Base-by-base conservation (phyloP, 2,329 filamentous ascomycete genomes). In the Emmonsiellopsis sp. region DNA sequence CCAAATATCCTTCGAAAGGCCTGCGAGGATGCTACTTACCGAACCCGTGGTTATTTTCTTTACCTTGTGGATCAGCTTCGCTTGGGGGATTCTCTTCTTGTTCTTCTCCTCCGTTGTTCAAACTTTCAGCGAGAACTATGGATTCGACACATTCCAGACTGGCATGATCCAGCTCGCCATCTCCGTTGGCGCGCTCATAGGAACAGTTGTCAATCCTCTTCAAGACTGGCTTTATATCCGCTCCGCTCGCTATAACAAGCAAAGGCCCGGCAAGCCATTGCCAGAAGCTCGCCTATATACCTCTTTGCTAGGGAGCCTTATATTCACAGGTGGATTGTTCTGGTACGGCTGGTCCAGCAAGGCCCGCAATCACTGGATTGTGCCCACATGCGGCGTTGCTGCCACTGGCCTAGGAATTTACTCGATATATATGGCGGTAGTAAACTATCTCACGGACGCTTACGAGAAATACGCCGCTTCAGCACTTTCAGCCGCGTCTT, bases 391-490 rank as follows among this genome's bases (percentile, higher is more conserved):
- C 0, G 64, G 63, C 0, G 59, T 71, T 4, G 68, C 63, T 2
- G 63, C 68, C 11, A 66, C 71, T 1, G 73, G 73, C 0, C 57
- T 72, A 17, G 70, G 65, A 5, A 74, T 76, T 0, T 71, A 70
- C 32, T 66, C 65, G 11, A 76, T 75, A 9, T 70, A 73, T 53
- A 68, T 78, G 58, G 74, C 73, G 10, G 75, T 73, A 2, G 68
- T 76, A 4, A 78, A 78, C 61, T 76, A 76, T 49, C 61, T 74
- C 27, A 71, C 69, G 1, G 74, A 77, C 55, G 70, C 74, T 0
- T 77, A 77, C 53, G 72, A 74, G 34, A 68, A 73, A 39, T 75
- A 75, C 51, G 74, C 75, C 4, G 74, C 74, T 0, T 74, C 71
- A 0, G 72, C 75, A 0, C 62, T 76, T 0, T 71, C 72, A 0